Evolutionary conservation across 768 basidiomycete genomes (phyloP), one percentile per base, ranked within the genome.

Genomic region (Amanita jacksonii): DNA sequence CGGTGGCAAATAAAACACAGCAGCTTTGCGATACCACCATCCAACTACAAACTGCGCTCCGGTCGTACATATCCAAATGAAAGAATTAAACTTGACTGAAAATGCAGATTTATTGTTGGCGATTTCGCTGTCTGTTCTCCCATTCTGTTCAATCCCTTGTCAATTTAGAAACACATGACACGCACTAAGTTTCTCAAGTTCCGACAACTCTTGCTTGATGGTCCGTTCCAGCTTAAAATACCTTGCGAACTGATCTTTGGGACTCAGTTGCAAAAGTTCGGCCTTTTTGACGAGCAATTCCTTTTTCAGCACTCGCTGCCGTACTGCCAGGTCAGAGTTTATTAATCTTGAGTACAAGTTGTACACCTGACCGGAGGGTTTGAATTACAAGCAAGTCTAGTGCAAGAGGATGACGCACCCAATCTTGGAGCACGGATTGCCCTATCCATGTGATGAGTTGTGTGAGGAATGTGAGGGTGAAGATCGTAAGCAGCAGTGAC

Each of bases 201-300:
- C 92, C 31, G 79, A 76, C 13, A 96, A 62, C 15, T 85, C 88
- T 63, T 94, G 97, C 67, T 98, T 94, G 35, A 97, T 78, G 52
- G 76, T 88, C 52, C 96, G 66, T 54, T 86, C 68, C 57, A 98
- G 65, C 66, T 91, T 92, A 37, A 94, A 94, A 94, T 96, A 98
- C 65, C 91, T 97, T 15, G 92, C 89, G 59, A 99, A 99, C 57
- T 98, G 88, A 57, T 97, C 93, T 59, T 98, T 96, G 13, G 91
- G 86, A 54, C 87, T 91, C 25, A 92, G 98, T 58, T 80, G 79
- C 50, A 84, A 61, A 3, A 98, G 77, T 58, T 97, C 90, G 19
- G 84, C 72, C 64, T 93, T 93, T 28, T 79, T 82, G 22, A 65
- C 60, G 34, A 97, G 69, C 23, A 97, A 76, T 44, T 92, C 81